Evolutionary conservation across 768 basidiomycete species (phyloP).

Genomic region (Leccinum disarticulatum): DNA sequence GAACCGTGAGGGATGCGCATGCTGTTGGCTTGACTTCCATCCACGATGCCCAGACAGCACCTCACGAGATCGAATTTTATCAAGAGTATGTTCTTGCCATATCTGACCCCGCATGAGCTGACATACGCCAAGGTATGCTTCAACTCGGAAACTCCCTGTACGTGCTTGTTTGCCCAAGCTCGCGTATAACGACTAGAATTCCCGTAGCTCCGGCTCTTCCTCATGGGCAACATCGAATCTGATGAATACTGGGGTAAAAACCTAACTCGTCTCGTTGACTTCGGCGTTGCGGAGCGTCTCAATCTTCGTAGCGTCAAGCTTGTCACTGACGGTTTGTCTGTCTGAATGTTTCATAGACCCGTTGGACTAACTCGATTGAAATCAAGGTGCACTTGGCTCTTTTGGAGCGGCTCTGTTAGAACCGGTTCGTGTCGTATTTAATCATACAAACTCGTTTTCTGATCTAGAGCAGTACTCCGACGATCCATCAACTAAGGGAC

Average conservation of each 20-base stretch:
- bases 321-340: constrained; percentile 63
- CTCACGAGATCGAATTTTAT: constrained; percentile 60
- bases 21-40: constrained; percentile 80
- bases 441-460: background rate
- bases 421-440: constrained; percentile 37
- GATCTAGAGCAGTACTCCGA: constrained; percentile 59
- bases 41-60: constrained; percentile 73
- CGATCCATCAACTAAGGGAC: constrained; percentile 66
- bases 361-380: constrained; percentile 6
- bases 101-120: background rate
- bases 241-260: constrained; percentile 66
- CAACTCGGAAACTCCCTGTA: constrained; percentile 66
- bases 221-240: constrained; percentile 55
- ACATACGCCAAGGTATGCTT: constrained; percentile 56
- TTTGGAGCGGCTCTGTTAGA: constrained; percentile 88
- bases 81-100: constrained; percentile 45
- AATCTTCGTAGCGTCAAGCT: constrained; percentile 71
- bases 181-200: background rate
- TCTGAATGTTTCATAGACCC: background rate
- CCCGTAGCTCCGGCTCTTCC: constrained; percentile 56
- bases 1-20: constrained; percentile 67
- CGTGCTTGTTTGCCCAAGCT: constrained; percentile 19
- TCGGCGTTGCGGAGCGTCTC: constrained; percentile 53
- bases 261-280: constrained; percentile 57
- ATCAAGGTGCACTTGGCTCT: constrained; percentile 79